Conservation (phyloP, 352 stramenopile species). For the Globisporangium solare region DNA sequence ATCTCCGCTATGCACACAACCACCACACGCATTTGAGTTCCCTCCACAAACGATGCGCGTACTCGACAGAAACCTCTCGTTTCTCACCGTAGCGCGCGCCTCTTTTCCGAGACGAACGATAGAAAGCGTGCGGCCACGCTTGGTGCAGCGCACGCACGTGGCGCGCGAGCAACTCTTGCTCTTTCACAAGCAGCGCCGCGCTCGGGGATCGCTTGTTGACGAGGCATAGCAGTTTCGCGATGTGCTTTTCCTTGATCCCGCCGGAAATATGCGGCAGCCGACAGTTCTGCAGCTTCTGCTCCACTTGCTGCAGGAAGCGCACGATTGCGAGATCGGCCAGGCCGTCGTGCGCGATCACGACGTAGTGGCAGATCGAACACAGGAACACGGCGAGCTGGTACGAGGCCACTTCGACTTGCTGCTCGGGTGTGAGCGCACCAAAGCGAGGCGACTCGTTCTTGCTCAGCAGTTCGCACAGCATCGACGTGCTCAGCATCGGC, state of each 20-base stretch:
- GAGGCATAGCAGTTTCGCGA: constrained; percentile 56
- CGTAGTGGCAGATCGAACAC: constrained; percentile 72
- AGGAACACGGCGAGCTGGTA: constrained; percentile 64
- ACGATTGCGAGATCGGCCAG: constrained; percentile 35
- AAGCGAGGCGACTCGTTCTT: constrained; percentile 50
- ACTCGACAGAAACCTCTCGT: too few species aligned
- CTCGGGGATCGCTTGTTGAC: constrained; percentile 35
- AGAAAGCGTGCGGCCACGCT: constrained; percentile 26
- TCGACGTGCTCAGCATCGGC: constrained; percentile 55
- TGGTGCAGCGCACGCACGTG: constrained; percentile 33
- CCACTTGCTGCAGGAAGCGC: constrained; percentile 42
- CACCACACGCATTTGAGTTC: constrained; percentile 5
- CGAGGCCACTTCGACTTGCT: constrained; percentile 58
- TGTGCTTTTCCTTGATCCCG: constrained; percentile 37
- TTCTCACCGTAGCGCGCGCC: too few species aligned
- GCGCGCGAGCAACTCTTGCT: constrained; percentile 26
- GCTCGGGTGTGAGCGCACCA: constrained; percentile 48
- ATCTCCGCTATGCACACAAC: constrained; percentile 17
- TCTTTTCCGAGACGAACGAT: constrained; percentile 3
- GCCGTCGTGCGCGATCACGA: constrained; percentile 56
- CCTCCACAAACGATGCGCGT: too few species aligned
- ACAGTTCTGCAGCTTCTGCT: constrained; percentile 47
- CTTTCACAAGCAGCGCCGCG: constrained; percentile 24
- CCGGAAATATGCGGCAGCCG: constrained; percentile 62
- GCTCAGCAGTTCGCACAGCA: constrained; percentile 42